These are phyloP conservation scores for Coemansia sp. DNA, from an alignment of 192 early-diverging fungal species.

Conservation along the genomic window DNA sequence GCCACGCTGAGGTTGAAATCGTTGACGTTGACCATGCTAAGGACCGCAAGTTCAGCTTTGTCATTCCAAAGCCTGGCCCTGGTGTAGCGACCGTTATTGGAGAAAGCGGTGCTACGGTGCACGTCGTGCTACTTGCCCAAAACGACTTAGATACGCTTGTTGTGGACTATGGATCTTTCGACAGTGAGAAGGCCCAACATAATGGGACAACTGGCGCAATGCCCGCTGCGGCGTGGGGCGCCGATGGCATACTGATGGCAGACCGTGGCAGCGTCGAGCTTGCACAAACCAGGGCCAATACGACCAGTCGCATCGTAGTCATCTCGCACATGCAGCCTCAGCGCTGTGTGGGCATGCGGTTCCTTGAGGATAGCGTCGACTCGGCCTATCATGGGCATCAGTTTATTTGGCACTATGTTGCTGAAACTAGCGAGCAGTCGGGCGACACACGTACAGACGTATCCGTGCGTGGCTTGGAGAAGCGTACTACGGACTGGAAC, in stretches of 20 bases:
- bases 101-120: slow-evolving; percentile 17
- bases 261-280: slow-evolving; percentile 15
- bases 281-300: not conserved
- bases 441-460: not conserved
- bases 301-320: slow-evolving; percentile 1
- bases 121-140: slow-evolving; percentile 31
- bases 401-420: slow-evolving; percentile 31
- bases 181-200: not conserved
- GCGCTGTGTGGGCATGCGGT: not conserved
- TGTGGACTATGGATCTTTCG: slow-evolving; percentile 25
- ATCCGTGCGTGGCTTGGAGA: slow-evolving; percentile 30
- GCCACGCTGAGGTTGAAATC: slow-evolving; percentile 46
- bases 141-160: slow-evolving; percentile 38
- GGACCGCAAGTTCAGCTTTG: slow-evolving; percentile 49
- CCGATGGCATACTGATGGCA: slow-evolving; percentile 25
- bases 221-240: slow-evolving; percentile 39
- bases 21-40: slow-evolving; percentile 50
- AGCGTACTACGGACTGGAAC: slow-evolving; percentile 48
- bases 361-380: not conserved
- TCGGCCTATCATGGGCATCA: slow-evolving; percentile 8
- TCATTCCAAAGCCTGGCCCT: slow-evolving; percentile 37
- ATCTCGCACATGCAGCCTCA: slow-evolving; percentile 28
- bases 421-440: not conserved
- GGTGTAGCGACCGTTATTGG: slow-evolving; percentile 22
- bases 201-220: not conserved